These are phyloP conservation scores for Colletotrichum sp. DNA, from an alignment of 2,329 filamentous ascomycete species.

Conservation along the genomic window DNA sequence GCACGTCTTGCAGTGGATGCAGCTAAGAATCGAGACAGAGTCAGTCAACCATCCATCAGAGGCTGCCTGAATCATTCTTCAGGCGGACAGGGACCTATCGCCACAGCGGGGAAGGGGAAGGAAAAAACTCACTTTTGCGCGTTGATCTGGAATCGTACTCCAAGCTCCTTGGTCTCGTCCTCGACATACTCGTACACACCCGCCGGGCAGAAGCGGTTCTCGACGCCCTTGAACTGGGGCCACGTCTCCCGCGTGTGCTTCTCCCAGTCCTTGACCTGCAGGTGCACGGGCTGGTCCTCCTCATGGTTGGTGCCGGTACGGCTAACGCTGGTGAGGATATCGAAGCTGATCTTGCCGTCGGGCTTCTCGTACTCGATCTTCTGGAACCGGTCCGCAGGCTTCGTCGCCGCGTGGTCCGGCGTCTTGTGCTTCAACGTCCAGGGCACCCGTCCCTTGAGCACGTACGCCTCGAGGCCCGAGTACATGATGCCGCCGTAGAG, in stretches of 20 bases:
- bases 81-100: neutral
- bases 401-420: slow-evolving; percentile 80
- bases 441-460: slow-evolving; percentile 83
- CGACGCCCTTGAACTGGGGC: slow-evolving; percentile 87
- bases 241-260: slow-evolving; percentile 83
- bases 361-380: slow-evolving; percentile 98
- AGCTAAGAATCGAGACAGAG: slow-evolving; percentile 57
- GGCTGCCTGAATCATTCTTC: neutral
- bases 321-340: slow-evolving; percentile 94
- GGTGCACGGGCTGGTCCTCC: slow-evolving; percentile 95
- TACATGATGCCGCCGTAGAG: slow-evolving; percentile 91
- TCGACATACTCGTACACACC: slow-evolving; percentile 99
- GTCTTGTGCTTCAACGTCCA: slow-evolving; percentile 92
- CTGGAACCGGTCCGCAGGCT: slow-evolving; percentile 75
- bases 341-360: slow-evolving; percentile 92
- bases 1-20: slow-evolving; percentile 99
- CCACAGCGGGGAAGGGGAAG: neutral
- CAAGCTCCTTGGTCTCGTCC: slow-evolving; percentile 83
- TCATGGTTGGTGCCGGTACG: slow-evolving; percentile 98
- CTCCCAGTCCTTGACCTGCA: slow-evolving; percentile 96
- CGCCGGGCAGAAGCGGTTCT: slow-evolving; percentile 96
- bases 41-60: neutral
- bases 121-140: slow-evolving; percentile 83
- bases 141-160: slow-evolving; percentile 97
- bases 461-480: slow-evolving; percentile 88